Evolutionary conservation across 768 basidiomycete species (phyloP).

Genomic region (Rossbeevera mucosa): DNA sequence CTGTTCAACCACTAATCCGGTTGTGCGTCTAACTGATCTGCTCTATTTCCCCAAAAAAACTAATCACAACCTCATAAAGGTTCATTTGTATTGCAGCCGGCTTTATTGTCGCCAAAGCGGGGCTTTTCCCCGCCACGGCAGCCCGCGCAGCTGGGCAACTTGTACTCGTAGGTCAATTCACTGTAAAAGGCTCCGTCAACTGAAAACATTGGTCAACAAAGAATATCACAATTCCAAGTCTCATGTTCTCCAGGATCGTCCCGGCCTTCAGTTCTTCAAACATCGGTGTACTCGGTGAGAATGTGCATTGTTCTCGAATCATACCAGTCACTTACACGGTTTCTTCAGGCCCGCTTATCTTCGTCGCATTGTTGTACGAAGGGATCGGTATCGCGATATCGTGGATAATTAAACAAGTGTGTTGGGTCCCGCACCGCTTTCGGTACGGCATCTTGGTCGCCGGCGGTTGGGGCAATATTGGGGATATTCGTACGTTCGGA

Average conservation of each 20-base stretch:
- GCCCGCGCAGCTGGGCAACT: conserved; percentile 59
- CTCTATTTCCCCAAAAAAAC: background rate
- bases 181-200: background rate
- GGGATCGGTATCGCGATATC: conserved; percentile 49
- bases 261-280: conserved; percentile 60
- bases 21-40: conserved; percentile 38
- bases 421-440: conserved; percentile 77
- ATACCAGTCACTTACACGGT: background rate
- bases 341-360: conserved; percentile 52
- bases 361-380: conserved; percentile 58
- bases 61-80: conserved; percentile 29
- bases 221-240: conserved; percentile 59
- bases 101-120: conserved; percentile 54
- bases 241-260: conserved; percentile 70
- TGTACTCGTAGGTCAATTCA: conserved; percentile 39
- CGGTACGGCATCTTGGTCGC: conserved; percentile 66
- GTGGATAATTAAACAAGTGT: conserved; percentile 53
- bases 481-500: conserved; percentile 56
- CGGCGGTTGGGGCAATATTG: conserved; percentile 65
- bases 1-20: conserved; percentile 54
- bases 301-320: background rate
- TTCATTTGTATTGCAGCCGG: conserved; percentile 52
- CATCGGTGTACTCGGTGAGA: conserved; percentile 47
- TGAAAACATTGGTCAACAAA: conserved; percentile 6
- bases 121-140: conserved; percentile 55